These are phyloP conservation scores for Phytophthora cajani DNA, from an alignment of 352 stramenopile species.

Conservation along the genomic window DNA sequence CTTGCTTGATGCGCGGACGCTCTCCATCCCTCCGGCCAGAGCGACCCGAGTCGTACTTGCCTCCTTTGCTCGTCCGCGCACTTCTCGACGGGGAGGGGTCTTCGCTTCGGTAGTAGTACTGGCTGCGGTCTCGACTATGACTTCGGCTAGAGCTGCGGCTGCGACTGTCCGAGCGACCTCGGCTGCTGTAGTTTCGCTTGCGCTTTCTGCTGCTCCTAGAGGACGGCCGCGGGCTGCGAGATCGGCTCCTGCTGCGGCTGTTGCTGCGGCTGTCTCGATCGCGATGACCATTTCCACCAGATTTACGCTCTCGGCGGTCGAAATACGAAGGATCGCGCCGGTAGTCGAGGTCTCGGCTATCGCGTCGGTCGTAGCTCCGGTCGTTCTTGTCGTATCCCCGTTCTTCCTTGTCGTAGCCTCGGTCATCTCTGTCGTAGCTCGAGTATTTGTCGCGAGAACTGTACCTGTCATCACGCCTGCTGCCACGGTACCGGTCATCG, in stretches of 20 bases:
- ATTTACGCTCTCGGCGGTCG: conserved; percentile 39
- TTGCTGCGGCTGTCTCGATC: conserved; percentile 44
- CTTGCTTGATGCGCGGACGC: conserved; percentile 38
- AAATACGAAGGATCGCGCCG: conserved; percentile 45
- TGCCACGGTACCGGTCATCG: conserved; percentile 39
- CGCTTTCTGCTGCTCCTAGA: conserved; percentile 44
- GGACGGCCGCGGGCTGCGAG: conserved; percentile 38
- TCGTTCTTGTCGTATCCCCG: conserved; percentile 48
- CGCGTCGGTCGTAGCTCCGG: conserved; percentile 34
- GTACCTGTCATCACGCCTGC: conserved; percentile 39
- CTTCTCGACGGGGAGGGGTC: conserved; percentile 30
- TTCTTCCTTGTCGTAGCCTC: conserved; percentile 50
- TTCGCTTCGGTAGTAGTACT: conserved; percentile 33
- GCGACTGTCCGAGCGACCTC: conserved; percentile 41
- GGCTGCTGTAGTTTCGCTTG: conserved; percentile 47
- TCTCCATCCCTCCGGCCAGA: conserved; percentile 27
- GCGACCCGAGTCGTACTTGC: conserved; percentile 18
- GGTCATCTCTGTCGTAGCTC: conserved; percentile 35
- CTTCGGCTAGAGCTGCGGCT: conserved; percentile 58
- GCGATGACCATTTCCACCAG: conserved; percentile 23
- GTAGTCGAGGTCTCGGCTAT: conserved; percentile 41
- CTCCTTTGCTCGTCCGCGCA: conserved; percentile 18
- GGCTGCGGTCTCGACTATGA: conserved; percentile 38
- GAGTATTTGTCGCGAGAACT: conserved; percentile 34
- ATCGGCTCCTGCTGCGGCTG: conserved; percentile 45